phyloP scores from a whole-genome alignment of 208 protist species.

The Sergeia podlipaevii region DNA sequence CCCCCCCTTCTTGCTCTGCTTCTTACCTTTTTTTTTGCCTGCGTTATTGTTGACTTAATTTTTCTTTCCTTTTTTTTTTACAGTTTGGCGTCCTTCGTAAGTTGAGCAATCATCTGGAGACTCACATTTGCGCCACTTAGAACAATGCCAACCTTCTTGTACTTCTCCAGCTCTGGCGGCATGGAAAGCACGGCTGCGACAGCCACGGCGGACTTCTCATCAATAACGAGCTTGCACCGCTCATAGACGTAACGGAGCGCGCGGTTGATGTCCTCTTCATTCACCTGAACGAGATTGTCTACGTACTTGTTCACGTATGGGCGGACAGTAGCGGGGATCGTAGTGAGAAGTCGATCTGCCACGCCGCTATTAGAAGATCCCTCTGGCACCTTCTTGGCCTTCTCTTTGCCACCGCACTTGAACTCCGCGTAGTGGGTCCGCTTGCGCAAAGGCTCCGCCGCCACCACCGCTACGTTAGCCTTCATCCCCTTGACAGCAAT shows the following conservation, averaged over 20 bases:
- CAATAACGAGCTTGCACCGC: conserved; percentile 76
- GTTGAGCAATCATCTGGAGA: conserved; percentile 30
- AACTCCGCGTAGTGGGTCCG: conserved; percentile 22
- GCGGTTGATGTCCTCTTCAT: conserved; percentile 39
- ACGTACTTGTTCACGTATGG: conserved; percentile 23
- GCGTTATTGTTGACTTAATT: not conserved
- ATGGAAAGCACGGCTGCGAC: conserved; percentile 55
- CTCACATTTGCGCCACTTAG: conserved; percentile 62
- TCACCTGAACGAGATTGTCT: conserved; percentile 58
- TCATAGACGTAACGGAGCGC: conserved; percentile 79
- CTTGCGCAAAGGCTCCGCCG: conserved; percentile 56
- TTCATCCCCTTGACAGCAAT: conserved; percentile 89
- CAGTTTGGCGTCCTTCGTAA: conserved; percentile 28
- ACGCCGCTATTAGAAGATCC: not conserved
- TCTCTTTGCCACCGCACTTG: conserved; percentile 23
- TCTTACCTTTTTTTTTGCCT: conserved; percentile 9
- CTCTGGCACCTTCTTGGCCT: no score
- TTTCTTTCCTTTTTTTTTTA: conserved; percentile 12
- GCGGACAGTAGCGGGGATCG: no score
- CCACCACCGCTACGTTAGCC: conserved; percentile 85
- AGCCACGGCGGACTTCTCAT: conserved; percentile 64
- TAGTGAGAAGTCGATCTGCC: conserved; percentile 1
- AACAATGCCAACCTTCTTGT: conserved; percentile 43
- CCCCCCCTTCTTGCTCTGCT: no score
- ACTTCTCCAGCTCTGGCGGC: conserved; percentile 27